Evolutionary conservation across 306 rosid genomes (phyloP).

Genomic region (Astragalus glycyphyllos): DNA sequence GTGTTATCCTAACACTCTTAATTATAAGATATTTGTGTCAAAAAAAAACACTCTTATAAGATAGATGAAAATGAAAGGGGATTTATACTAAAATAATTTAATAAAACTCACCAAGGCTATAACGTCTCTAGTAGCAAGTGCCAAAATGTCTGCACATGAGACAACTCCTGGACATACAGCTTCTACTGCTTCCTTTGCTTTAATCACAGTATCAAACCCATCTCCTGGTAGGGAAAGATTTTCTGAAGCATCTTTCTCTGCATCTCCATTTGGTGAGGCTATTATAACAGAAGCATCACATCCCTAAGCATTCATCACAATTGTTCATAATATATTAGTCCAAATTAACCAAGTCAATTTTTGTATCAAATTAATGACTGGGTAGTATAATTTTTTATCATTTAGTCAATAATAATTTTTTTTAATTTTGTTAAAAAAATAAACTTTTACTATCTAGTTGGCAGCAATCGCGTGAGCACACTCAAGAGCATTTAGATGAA

Average conservation of each 20-base stretch:
- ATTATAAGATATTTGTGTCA: too few relatives aligned
- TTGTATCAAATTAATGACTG: background rate
- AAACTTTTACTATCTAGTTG: too few relatives aligned
- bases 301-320: slow-evolving; percentile 49
- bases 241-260: slow-evolving; percentile 68
- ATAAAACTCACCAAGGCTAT: slow-evolving; percentile 56
- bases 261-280: slow-evolving; percentile 61
- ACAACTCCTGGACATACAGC: slow-evolving; percentile 66
- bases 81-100: too few relatives aligned
- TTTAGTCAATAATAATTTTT: too few relatives aligned
- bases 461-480: too few relatives aligned
- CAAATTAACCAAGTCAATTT: background rate
- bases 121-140: slow-evolving; percentile 77
- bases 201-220: slow-evolving; percentile 79
- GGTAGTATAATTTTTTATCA: too few relatives aligned
- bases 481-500: too few relatives aligned
- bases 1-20: too few relatives aligned
- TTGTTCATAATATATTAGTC: background rate
- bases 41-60: too few relatives aligned
- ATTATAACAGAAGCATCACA: slow-evolving; percentile 81
- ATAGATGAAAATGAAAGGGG: too few relatives aligned
- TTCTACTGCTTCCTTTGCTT: slow-evolving; percentile 81
- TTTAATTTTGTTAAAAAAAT: too few relatives aligned
- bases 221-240: slow-evolving; percentile 81
- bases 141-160: slow-evolving; percentile 79